phyloP scores from a whole-genome alignment of 306 rosid genomes.

The Vigna unguiculata region DNA sequence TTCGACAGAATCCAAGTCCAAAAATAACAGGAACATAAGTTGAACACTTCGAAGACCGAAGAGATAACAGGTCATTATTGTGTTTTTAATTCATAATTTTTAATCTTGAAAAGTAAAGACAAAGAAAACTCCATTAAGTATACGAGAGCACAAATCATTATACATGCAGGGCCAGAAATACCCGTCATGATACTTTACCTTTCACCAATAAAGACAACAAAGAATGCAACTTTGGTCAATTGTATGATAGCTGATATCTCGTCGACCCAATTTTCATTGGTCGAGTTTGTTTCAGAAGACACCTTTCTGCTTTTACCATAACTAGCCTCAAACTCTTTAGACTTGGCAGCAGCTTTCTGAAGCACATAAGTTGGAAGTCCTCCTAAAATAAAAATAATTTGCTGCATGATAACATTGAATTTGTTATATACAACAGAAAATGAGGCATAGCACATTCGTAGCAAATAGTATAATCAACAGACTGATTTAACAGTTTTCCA shows the following conservation, averaged over 20 bases:
- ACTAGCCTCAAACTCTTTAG: slow-evolving; percentile 80
- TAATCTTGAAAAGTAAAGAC: neutral
- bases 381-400: slow-evolving; percentile 42
- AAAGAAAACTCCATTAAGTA: neutral
- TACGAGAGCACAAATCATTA: neutral
- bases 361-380: slow-evolving; percentile 74
- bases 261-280: slow-evolving; percentile 53
- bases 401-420: neutral
- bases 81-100: slow-evolving; percentile 28
- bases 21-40: neutral
- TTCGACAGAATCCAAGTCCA: neutral
- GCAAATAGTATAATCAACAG: slow-evolving; percentile 14
- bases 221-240: slow-evolving; percentile 47
- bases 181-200: no score
- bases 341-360: slow-evolving; percentile 78
- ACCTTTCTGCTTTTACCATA: slow-evolving; percentile 62
- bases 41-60: neutral
- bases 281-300: slow-evolving; percentile 40
- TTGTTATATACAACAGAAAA: neutral
- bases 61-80: neutral
- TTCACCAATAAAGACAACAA: no score
- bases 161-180: slow-evolving; percentile 19
- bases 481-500: slow-evolving; percentile 11
- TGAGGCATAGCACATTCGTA: neutral
- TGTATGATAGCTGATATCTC: slow-evolving; percentile 49